These are phyloP conservation scores for Rosa persica DNA, from an alignment of 306 rosid species.

Conservation along the genomic window DNA sequence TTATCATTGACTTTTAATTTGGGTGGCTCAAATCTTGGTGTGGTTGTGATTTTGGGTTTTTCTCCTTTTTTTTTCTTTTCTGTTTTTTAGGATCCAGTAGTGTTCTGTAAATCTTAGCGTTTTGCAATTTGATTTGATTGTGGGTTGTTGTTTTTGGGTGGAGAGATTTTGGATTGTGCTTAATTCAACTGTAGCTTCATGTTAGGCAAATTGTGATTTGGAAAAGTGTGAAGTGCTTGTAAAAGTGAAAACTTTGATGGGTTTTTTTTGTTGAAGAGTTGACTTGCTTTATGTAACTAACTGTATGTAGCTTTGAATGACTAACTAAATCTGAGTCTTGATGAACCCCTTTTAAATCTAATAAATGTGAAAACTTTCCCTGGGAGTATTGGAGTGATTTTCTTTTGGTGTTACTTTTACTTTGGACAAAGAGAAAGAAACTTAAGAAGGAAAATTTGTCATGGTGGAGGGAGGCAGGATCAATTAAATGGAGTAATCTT, in stretches of 20 bases:
- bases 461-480: conserved; percentile 9
- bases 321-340: background rate
- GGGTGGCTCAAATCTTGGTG: background rate
- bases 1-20: background rate
- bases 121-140: background rate
- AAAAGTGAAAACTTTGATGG: conserved; percentile 12
- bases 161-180: background rate
- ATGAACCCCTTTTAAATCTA: background rate
- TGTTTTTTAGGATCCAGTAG: no score
- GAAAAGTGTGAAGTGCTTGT: background rate
- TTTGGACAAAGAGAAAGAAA: background rate
- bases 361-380: background rate
- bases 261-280: background rate
- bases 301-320: conserved; percentile 1
- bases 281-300: conserved; percentile 11
- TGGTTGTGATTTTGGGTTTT: background rate
- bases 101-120: background rate
- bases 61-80: no score
- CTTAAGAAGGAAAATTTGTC: conserved; percentile 4
- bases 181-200: background rate
- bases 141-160: background rate
- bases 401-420: background rate
- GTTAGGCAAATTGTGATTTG: conserved; percentile 5
- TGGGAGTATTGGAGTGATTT: conserved; percentile 10
- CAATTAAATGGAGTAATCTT: background rate